Base-by-base conservation (phyloP, 2,329 filamentous ascomycete genomes). In the Phialophora macrospora region DNA sequence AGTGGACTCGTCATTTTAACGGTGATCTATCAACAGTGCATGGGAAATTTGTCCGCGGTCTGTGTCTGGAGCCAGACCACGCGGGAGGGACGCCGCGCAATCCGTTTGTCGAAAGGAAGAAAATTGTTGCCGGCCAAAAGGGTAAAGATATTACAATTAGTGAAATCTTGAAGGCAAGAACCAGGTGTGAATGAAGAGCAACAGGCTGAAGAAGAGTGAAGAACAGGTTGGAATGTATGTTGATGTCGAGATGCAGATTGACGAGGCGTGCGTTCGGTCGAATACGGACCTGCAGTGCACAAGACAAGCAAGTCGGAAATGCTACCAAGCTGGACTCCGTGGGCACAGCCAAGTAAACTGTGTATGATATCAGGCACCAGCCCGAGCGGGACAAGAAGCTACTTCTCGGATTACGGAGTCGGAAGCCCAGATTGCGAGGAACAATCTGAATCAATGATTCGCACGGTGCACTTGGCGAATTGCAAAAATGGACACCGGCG, bases 1-100 rank as follows among this genome's bases (percentile, higher is more conserved):
- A 63, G 48, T 12, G 62, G 60, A 26, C 62, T 65, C 48, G 65
- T 62, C 65, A 67, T 67, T 30, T 46, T 46, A 2, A 24, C 22
- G 49, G 22, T 3, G 11, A 24, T 24, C 12, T 41, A 24, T 60
- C 58, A 52, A 38, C 58, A 60, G 30, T 24, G 30, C 58, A 60
- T 60, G 48, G 48, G 48, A 51, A 26, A 51, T 51, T 17, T 26
- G 20, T 7, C 8, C 48, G 24, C 48, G 48, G 48, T 22, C 11
- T 17, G 12, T n/a, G 38, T 44, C 38, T 24, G 20, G 20, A 11
- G 48, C 9, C 24, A 51, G 24, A 24, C 48, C 48, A 12, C 11
- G 48, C 11, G 44, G 17, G 48, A 26, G 20, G 46, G 12, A 44
- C 1, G 14, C n/a, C 38, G 38, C 7, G 38, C 14, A 5, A 26